Percentiles rank a stretch among this genome's conserved stretches.
Evolutionary conservation across 192 early-diverging fungal genomes (phyloP).

Genomic region (Entomortierella parvispora): DNA sequence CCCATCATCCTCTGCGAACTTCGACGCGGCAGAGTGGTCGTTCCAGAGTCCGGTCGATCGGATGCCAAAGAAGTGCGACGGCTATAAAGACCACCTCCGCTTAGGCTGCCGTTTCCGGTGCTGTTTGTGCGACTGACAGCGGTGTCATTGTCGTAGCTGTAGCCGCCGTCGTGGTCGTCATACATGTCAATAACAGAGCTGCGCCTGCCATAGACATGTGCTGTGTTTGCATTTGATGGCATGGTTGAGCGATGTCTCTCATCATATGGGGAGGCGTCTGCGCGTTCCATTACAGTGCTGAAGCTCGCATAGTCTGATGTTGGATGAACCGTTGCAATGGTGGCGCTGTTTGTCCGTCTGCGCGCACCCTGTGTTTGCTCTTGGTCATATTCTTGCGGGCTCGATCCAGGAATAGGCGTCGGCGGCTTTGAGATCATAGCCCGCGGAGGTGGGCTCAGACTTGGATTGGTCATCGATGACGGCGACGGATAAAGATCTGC

Average conservation of each 20-base stretch:
- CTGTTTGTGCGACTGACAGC: constrained; percentile 1
- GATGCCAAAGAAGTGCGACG: constrained; percentile 25
- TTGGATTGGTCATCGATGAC: neutral
- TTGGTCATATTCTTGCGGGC: neutral
- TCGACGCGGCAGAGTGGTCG: constrained; percentile 30
- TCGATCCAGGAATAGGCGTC: neutral
- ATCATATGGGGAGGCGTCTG: constrained; percentile 26
- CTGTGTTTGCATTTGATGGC: neutral
- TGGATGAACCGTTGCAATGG: constrained; percentile 8
- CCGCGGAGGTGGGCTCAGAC: constrained; percentile 4
- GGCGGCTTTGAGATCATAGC: constrained; percentile 1
- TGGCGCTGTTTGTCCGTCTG: constrained; percentile 6
- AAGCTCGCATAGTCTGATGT: constrained; percentile 43
- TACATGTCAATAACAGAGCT: too few species aligned
- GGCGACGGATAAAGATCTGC: constrained; percentile 18
- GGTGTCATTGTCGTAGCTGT: neutral
- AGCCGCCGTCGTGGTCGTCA: too few species aligned
- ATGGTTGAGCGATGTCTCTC: neutral
- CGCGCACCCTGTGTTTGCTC: constrained; percentile 1
- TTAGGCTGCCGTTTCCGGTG: constrained; percentile 11
- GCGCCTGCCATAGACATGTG: too few species aligned
- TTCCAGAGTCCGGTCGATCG: constrained; percentile 21
- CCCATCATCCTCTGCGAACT: constrained; percentile 34
- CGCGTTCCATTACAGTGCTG: constrained; percentile 45
- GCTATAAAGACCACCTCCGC: neutral